Base-by-base conservation (phyloP, 2,329 filamentous ascomycete genomes). In the Diaporthe caulivora region DNA sequence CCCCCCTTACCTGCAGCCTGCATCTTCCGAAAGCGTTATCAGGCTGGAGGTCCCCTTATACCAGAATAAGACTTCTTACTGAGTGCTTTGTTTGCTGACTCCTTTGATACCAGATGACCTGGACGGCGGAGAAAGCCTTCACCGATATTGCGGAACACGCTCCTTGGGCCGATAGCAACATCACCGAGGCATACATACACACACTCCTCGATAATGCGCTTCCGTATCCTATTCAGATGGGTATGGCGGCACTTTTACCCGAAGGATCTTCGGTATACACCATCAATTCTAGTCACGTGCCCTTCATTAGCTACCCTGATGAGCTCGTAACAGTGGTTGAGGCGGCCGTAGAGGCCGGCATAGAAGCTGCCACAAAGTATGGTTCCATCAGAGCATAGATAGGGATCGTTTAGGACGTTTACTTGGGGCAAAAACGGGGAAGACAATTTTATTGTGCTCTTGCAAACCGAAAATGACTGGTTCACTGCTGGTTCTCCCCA, bases 141-240 rank as follows among this genome's bases (percentile, higher is more conserved):
- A 55, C 53, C 26, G 53, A 55, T 31, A 21, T 9, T 17, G 53
- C 53, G 6, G 26, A 55, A 29, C 31, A 55, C 53, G 29, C 53
- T 6, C 53, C 53, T 31, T 55, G 53, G 53, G 31, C 15, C 26
- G 31, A 31, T 9, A 17, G 9, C 53, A 55, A 31, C 53, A 31
- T 55, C 1, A 55, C 53, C 7, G 53, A 55, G 53, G 26, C 53
- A 9, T 55, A 55, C 53, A 55, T 55, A 26, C 53, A 55, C 29
- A 55, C 53, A 55, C 15, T 55, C 53, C 53, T 55, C 53, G 53
- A 55, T 21, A 55, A 55, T 34, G 53, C 53, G 29, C 54, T 57
- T 3, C 29, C 54, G 29, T 57, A 57, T 21, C 54, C 29, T 57
- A 37, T 57, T 3, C 53, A 55, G 26, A 34, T 21, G 26, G 21